These are phyloP conservation scores for Phytopythium montanum DNA, from an alignment of 352 stramenopile species.

Conservation along the genomic window DNA sequence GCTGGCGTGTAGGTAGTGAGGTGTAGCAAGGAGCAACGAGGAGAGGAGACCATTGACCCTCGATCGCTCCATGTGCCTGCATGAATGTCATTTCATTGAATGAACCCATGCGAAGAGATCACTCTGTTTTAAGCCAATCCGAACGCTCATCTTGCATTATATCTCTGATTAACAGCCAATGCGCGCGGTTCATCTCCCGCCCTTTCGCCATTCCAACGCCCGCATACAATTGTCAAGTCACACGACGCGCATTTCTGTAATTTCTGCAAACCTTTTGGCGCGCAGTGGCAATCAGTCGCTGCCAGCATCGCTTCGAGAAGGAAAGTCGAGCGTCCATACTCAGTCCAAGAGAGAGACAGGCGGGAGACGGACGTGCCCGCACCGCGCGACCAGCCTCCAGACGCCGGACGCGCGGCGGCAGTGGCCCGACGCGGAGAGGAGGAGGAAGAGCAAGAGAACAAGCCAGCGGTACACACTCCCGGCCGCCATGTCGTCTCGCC, in stretches of 20 bases:
- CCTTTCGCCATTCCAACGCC: background rate
- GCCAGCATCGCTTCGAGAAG: background rate
- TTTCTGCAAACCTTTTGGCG: slow-evolving; percentile 1
- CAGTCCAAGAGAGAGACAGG: slow-evolving; percentile 4
- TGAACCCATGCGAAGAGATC: background rate
- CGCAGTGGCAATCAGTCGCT: background rate
- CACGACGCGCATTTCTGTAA: slow-evolving; percentile 1
- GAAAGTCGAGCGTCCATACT: slow-evolving; percentile 1
- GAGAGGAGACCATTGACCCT: background rate
- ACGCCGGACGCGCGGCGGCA: background rate
- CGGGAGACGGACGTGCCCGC: background rate
- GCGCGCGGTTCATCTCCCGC: background rate
- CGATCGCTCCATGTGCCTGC: background rate
- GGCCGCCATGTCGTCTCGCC: slow-evolving; percentile 1
- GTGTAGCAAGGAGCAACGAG: background rate
- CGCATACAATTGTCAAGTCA: background rate
- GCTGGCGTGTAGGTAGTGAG: background rate
- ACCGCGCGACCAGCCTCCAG: background rate
- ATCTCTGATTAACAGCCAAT: background rate
- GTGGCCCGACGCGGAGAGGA: too few relatives aligned
- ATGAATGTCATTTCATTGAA: background rate
- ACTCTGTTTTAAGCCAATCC: background rate
- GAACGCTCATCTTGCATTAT: background rate
- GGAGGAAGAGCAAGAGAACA: background rate
- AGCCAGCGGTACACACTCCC: background rate